Evolutionary conservation across 2,329 filamentous ascomycete genomes (phyloP).

Genomic region (Xylaria sp.): DNA sequence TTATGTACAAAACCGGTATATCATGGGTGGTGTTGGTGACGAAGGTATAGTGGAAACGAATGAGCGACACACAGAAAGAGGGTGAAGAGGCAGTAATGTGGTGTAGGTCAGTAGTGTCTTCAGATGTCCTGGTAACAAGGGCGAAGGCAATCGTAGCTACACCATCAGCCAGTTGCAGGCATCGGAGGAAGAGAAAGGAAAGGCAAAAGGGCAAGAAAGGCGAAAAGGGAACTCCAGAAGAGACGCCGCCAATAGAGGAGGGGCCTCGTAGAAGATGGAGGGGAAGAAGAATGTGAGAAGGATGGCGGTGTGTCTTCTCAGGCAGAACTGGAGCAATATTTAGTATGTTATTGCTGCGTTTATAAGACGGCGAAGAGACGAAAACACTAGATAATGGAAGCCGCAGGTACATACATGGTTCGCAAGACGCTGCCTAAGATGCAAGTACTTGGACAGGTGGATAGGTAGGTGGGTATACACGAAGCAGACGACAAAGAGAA

Average conservation of each 20-base stretch:
- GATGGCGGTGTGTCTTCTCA: conserved; percentile 4
- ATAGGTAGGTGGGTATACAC: no score
- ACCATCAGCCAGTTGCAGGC: not conserved
- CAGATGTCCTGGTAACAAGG: not conserved
- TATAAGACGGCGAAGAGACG: not conserved
- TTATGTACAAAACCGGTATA: conserved; percentile 12
- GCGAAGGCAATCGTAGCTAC: not conserved
- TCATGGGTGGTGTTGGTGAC: conserved; percentile 12
- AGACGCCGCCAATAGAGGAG: not conserved
- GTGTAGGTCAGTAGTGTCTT: not conserved
- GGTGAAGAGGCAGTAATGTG: not conserved
- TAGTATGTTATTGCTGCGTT: not conserved
- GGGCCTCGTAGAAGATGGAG: not conserved
- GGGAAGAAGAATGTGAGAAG: not conserved
- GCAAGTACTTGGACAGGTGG: no score
- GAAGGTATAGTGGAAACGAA: conserved; percentile 6
- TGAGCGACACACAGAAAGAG: not conserved
- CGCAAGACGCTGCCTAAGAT: no score
- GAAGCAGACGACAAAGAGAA: no score
- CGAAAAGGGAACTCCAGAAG: no score
- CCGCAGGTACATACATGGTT: not conserved
- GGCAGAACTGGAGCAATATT: conserved; percentile 4
- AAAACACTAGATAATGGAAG: not conserved
- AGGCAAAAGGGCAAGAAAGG: not conserved
- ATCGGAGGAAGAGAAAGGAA: not conserved